Base-by-base conservation (phyloP, 2,329 filamentous ascomycete species). In the Clonostachys chloroleuca region DNA sequence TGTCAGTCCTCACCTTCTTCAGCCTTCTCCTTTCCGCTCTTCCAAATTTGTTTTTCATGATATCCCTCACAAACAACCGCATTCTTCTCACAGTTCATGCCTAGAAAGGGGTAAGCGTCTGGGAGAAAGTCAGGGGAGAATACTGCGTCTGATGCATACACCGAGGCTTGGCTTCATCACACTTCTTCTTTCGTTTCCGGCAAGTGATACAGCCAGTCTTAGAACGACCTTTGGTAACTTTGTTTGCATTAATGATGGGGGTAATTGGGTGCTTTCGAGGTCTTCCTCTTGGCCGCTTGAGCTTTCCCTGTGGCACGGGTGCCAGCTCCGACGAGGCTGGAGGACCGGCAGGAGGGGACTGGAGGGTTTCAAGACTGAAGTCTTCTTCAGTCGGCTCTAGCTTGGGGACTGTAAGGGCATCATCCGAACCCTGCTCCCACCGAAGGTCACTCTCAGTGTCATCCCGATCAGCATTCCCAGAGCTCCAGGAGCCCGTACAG, bases 1-100 rank as follows among this genome's bases (percentile, higher is more conserved):
- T 56, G 24, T 30, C 24, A 30, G 24, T 30, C 9, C 68, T 54
- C 70, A 81, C 80, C 80, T 69, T 89, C 83, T 70, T 87, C 84
- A 34, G 81, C 77, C 60, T 77, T 86, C 64, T 92, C 87, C 61
- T 82, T 89, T 30, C 90, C 89, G 59, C 89, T 92, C 64, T 85
- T 89, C 91, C 91, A 96, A 45, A 90, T 80, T 49, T 89, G 86
- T 62, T 90, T 90, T 51, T 89, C 86, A 44, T 89, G 88, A 60
- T 95, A 96, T 12, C 91, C 91, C 67, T 95, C 90, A 61, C 91
- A 96, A 12, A 92, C 82, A 12, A 95, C 89, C 9, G 90, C 89
- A 63, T 95, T 96, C 75, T 95, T 96, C 68, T 94, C 86, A 60
- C 91, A 96, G 58, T 95, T 95, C 65, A 89, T 77, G 57, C 88